Base-by-base conservation (phyloP, 176 grass and related monocot species). In the Panicum miliaceum region DNA sequence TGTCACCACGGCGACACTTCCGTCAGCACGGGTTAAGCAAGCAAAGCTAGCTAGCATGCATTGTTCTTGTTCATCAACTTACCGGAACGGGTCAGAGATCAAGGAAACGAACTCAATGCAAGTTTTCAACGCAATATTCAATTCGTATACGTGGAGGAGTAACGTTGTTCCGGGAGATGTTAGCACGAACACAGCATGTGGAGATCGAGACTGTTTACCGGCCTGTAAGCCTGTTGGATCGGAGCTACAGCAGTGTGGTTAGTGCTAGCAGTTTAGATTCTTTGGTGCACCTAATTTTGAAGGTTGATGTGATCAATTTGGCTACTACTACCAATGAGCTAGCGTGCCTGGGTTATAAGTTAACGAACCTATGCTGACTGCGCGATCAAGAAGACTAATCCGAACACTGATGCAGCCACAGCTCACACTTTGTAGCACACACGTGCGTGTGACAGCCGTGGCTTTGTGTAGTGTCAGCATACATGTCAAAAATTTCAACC, bases 301-400 rank as follows among this genome's bases (percentile, higher is more conserved):
- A 42, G 75, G 56, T 25, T 62, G 34, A 57, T 13, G 38, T 62
- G 75, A 77, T 29, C 75, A 61, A 77, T 45, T 61, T 77, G 75
- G 25, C 38, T 40, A 41, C 40, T 32, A 32, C 29, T 32, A 32
- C 29, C 29, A n/a, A n/a, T n/a, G n/a, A n/a, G n/a, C n/a, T n/a
- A n/a, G n/a, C n/a, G n/a, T 32, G 29, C 29, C 29, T 32, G 29
- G 29, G 29, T 32, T 1, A 20, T 38, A 66, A n/a, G n/a, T n/a
- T n/a, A n/a, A 65, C 32, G 29, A 65, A 65, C 63, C 2, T 25
- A 60, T 60, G 58, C 58, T 26, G 23, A 26, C 7, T 25, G 8
- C 11, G 20, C 3, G 23, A 58, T 58, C 22, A 58, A 12, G 3
- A 12, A 12, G 9, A 16, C 0, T 14, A 18, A 23, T 2, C 29